Evolutionary conservation across 179 eudicot genomes (phyloP), one percentile per base, ranked within the genome.

Genomic region (Sideroxylon spinosum): DNA sequence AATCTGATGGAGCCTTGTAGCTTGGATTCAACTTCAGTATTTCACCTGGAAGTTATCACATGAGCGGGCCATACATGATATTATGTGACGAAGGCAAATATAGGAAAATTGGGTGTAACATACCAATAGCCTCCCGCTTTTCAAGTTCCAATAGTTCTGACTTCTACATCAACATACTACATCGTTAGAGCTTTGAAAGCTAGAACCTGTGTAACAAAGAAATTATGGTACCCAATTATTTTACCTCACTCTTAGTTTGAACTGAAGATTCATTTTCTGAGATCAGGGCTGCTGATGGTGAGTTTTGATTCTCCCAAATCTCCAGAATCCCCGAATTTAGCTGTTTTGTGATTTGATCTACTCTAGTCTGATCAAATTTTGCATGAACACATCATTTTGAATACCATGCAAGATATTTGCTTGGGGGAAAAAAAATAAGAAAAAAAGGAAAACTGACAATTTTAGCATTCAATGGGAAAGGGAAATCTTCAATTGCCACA

Each of bases 41-140:
- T 84, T 95, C 98, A 84, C 98, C 98, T 95, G 87, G 29, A 81
- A 75, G 83, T 66, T 69, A 86, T 22, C 12, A 70, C 62, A 50
- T 63, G 61, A 81, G 68, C 46, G 57, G 19, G 25, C 56, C 44
- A 78, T 52, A 59, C 46, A 73, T 13, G 65, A 61, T 44, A 14
- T 14, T 16, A 59, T 19, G 17, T 57, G 73, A 70, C 9, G 57
- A 74, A 17, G 25, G 20, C 20, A 52, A 60, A 73, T 61, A 26
- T 75, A 57, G 60, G 49, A 78, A 78, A 48, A 67, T 75, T 52
- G 49, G 56, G 12, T 9, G 53, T 20, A 71, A 70, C 81, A 75
- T 90, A 95, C 99, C 95, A 74, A 95, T 93, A 70, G 89, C 90
- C 85, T 93, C 99, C 76, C 90, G 95, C 67, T 82, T 91, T 85